phyloP scores from a whole-genome alignment of 1,139 yeast genomes.

The Blastobotrys ciferrii region DNA sequence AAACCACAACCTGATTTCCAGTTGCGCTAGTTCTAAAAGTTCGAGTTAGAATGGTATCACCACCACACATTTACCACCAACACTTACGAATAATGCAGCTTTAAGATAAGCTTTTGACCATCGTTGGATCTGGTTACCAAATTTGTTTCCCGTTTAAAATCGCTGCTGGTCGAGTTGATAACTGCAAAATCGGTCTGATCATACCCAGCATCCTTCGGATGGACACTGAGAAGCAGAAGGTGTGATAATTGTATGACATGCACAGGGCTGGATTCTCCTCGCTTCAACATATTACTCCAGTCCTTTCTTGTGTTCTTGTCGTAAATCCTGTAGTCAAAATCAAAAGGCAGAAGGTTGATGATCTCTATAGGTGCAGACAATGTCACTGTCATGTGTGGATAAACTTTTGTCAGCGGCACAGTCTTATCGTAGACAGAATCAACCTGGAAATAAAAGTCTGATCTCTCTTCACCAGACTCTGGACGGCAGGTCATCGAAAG shows the following conservation, averaged over 20 bases:
- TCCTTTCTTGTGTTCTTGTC: slow-evolving; percentile 73
- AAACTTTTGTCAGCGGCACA: slow-evolving; percentile 70
- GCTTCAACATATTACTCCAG: slow-evolving; percentile 60
- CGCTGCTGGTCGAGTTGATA: slow-evolving; percentile 52
- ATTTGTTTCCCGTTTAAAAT: slow-evolving; percentile 54
- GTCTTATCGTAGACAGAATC: slow-evolving; percentile 61
- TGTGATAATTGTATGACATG: slow-evolving; percentile 79
- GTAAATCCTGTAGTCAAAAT: slow-evolving; percentile 69
- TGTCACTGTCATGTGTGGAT: slow-evolving; percentile 79
- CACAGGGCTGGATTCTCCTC: slow-evolving; percentile 67
- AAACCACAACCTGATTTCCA: slow-evolving; percentile 52
- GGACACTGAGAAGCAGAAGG: slow-evolving; percentile 67
- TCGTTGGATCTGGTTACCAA: slow-evolving; percentile 41
- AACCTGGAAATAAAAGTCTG: slow-evolving; percentile 66
- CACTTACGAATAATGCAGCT: slow-evolving; percentile 56
- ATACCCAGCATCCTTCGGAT: slow-evolving; percentile 64
- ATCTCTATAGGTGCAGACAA: slow-evolving; percentile 85
- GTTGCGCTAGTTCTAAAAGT: slow-evolving; percentile 27
- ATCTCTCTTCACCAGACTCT: slow-evolving; percentile 16
- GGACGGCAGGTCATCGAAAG: slow-evolving; percentile 61
- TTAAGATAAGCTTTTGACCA: slow-evolving; percentile 66
- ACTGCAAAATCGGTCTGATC: slow-evolving; percentile 78
- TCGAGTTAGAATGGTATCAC: slow-evolving; percentile 15
- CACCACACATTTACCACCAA: no score
- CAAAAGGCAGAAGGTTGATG: slow-evolving; percentile 83